Evolutionary conservation across 2,329 filamentous ascomycete species (phyloP).

Genomic region (Emergomyces orientalis): DNA sequence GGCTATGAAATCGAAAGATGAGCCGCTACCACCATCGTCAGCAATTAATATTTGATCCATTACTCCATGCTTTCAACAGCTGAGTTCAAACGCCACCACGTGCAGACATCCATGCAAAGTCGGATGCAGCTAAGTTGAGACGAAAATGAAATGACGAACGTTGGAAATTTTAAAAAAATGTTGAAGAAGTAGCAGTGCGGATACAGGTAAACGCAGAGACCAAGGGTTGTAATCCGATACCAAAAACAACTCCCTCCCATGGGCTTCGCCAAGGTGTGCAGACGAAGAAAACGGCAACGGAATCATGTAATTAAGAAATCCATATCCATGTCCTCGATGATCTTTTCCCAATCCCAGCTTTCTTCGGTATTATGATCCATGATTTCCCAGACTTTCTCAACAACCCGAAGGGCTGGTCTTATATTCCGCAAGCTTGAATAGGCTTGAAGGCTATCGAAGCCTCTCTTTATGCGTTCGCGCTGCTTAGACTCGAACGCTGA

Average conservation of each 20-base stretch:
- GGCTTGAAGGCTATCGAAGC: slow-evolving; percentile 46
- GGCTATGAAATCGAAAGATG: background rate
- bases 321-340: slow-evolving; percentile 50
- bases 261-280: too few species aligned
- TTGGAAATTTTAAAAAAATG: background rate
- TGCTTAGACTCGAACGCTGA: slow-evolving; percentile 49
- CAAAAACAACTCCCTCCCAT: background rate
- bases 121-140: background rate
- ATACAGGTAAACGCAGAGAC: background rate
- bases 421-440: slow-evolving; percentile 53
- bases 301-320: slow-evolving; percentile 52
- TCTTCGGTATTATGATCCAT: slow-evolving; percentile 50
- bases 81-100: background rate
- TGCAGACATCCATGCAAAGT: background rate
- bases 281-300: background rate
- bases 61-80: background rate
- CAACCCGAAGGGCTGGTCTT: slow-evolving; percentile 45
- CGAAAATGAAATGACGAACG: background rate
- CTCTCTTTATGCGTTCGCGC: slow-evolving; percentile 45
- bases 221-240: background rate
- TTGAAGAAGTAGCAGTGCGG: background rate
- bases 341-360: slow-evolving; percentile 56
- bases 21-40: background rate
- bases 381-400: slow-evolving; percentile 49
- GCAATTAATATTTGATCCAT: background rate